Conservation (phyloP, 495 filamentous ascomycete species). For the Tuber indicum region DNA sequence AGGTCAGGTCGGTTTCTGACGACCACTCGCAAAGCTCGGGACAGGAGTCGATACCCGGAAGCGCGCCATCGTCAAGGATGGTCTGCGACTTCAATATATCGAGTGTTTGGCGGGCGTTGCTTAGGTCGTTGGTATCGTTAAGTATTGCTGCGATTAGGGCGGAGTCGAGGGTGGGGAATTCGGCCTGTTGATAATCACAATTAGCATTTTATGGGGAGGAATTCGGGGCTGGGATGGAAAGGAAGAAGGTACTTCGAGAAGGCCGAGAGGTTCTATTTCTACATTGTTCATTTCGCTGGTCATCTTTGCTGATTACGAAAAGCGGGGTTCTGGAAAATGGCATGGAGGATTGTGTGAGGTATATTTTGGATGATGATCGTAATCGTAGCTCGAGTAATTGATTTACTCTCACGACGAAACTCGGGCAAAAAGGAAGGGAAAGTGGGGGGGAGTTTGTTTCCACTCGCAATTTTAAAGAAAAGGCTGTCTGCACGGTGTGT, state of each 20-base stretch:
- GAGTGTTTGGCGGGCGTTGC: slow-evolving; percentile 16
- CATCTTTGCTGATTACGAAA: slow-evolving; percentile 26
- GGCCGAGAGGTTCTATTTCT: slow-evolving; percentile 18
- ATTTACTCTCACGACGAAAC: slow-evolving; percentile 1
- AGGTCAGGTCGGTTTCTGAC: slow-evolving; percentile 28
- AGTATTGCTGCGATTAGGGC: slow-evolving; percentile 38
- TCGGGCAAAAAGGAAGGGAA: neutral
- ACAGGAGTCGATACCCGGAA: slow-evolving; percentile 18
- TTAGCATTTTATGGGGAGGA: neutral
- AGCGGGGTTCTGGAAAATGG: slow-evolving; percentile 29
- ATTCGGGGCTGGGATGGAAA: neutral
- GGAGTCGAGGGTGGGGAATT: slow-evolving; percentile 33
- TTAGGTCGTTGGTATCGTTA: slow-evolving; percentile 27
- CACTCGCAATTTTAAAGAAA: neutral
- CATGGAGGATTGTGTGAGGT: slow-evolving; percentile 22
- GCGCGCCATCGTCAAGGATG: slow-evolving; percentile 25
- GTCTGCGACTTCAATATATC: slow-evolving; percentile 22
- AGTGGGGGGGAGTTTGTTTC: neutral
- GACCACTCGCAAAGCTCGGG: slow-evolving; percentile 19
- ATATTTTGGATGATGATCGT: neutral
- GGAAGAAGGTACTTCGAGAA: slow-evolving; percentile 23
- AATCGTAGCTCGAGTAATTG: neutral
- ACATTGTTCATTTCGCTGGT: slow-evolving; percentile 36
- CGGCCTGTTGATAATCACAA: slow-evolving; percentile 20
- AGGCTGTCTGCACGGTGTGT: neutral